A percentile compares a stretch with the other conserved stretches of the same genome.
Evolutionary conservation across 2,329 filamentous ascomycete species (phyloP).

Genomic region (Laburnicola sp.): DNA sequence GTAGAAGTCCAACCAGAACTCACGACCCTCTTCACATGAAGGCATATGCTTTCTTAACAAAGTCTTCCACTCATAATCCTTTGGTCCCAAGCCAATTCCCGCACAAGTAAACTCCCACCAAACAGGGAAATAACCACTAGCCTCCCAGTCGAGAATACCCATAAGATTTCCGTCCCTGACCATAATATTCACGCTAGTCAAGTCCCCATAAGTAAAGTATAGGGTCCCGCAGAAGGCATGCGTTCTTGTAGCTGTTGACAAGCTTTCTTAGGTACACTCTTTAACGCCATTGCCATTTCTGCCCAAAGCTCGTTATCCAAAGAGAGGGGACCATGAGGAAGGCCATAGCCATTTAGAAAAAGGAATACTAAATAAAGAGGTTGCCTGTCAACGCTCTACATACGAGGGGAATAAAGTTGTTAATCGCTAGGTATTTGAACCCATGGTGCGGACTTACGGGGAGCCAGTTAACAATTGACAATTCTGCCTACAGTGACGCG

Average conservation of each 20-base stretch:
- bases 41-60: constrained; percentile 3
- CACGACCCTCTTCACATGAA: not conserved
- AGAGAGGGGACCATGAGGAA: constrained; percentile 5
- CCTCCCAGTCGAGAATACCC: constrained; percentile 49
- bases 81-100: constrained; percentile 3
- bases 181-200: constrained; percentile 46
- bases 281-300: not conserved
- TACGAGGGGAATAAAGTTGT: not conserved
- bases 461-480: no score
- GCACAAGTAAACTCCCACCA: constrained; percentile 40
- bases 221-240: constrained; percentile 19
- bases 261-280: constrained; percentile 1
- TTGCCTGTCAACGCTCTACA: not conserved
- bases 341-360: constrained; percentile 1
- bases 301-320: constrained; percentile 4
- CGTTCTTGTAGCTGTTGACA: not conserved
- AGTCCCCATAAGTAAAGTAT: constrained; percentile 47
- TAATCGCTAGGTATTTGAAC: no score
- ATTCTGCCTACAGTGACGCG: no score
- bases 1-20: not conserved
- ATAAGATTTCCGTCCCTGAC: constrained; percentile 41
- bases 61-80: constrained; percentile 3
- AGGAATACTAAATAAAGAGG: constrained; percentile 5
- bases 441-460: no score
- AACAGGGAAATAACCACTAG: constrained; percentile 42